A percentile compares a stretch with the other conserved stretches of the same genome.
These are phyloP conservation scores for Rubia balearica DNA, from an alignment of 305 asterid species.

Conservation along the genomic window DNA sequence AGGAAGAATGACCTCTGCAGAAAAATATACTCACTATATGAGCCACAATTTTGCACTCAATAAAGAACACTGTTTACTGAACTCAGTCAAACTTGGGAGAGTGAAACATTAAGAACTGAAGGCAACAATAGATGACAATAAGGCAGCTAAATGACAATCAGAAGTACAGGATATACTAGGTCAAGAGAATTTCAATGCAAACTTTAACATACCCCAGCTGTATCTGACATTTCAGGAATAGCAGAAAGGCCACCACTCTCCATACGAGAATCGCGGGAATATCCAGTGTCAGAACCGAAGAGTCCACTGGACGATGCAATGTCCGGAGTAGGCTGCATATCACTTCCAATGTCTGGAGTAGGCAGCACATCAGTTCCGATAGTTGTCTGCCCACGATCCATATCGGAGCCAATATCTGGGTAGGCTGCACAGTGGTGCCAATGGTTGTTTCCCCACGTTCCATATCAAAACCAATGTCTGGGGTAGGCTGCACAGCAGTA, in stretches of 20 bases:
- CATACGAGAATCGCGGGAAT: conserved; percentile 23
- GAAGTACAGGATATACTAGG: background rate
- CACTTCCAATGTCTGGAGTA: conserved; percentile 11
- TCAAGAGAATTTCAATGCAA: background rate
- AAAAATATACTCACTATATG: background rate
- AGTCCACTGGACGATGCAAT: conserved; percentile 37
- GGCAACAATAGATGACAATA: background rate
- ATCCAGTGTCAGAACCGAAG: conserved; percentile 36
- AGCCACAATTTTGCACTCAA: background rate
- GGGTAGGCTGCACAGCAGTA: conserved; percentile 27
- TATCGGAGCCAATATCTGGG: conserved; percentile 23
- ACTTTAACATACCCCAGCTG: conserved; percentile 52
- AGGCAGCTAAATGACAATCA: background rate
- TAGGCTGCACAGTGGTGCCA: conserved; percentile 28
- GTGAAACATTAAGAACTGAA: background rate
- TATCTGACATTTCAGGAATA: conserved; percentile 57
- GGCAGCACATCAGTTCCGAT: conserved; percentile 29
- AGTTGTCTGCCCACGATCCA: conserved; percentile 31
- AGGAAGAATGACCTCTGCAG: background rate
- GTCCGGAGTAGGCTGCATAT: conserved; percentile 25
- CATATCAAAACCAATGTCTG: conserved; percentile 24
- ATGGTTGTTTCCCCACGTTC: conserved; percentile 30
- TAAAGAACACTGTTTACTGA: background rate
- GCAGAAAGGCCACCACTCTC: conserved; percentile 43
- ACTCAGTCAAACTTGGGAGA: background rate